These are phyloP conservation scores for Yamadazyma triangularis DNA, from an alignment of 1,139 yeast genomes.

Conservation along the genomic window DNA sequence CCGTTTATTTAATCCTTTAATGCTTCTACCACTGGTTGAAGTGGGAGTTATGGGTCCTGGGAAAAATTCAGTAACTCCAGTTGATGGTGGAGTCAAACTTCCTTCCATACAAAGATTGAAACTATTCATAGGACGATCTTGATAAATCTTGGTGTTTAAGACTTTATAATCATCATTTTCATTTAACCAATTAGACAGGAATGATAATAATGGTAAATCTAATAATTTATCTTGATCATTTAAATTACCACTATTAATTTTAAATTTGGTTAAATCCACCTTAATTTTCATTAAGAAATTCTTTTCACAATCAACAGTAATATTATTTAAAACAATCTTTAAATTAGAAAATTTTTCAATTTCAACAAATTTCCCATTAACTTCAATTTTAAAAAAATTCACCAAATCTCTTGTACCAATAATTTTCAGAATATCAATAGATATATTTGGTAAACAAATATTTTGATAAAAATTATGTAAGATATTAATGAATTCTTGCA, in stretches of 20 bases:
- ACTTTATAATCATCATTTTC: conserved; percentile 15
- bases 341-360: conserved; percentile 13
- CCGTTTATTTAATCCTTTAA: conserved; percentile 2
- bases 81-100: conserved; percentile 13
- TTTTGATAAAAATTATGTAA: conserved; percentile 13
- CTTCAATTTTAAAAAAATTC: conserved; percentile 18
- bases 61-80: conserved; percentile 3
- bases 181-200: conserved; percentile 13
- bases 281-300: conserved; percentile 10
- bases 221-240: conserved; percentile 8
- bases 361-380: conserved; percentile 17
- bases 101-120: conserved; percentile 9
- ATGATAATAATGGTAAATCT: conserved; percentile 13
- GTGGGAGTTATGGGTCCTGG: too few relatives aligned
- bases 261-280: conserved; percentile 11
- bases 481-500: conserved; percentile 11
- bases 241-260: conserved; percentile 11
- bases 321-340: conserved; percentile 10
- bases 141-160: conserved; percentile 9
- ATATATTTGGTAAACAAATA: conserved; percentile 17
- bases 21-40: too few relatives aligned
- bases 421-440: conserved; percentile 17
- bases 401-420: conserved; percentile 17
- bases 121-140: conserved; percentile 6
- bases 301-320: conserved; percentile 10